These are phyloP conservation scores for Porphyra umbilicalis DNA, from an alignment of 31 red algal species.

Conservation along the genomic window DNA sequence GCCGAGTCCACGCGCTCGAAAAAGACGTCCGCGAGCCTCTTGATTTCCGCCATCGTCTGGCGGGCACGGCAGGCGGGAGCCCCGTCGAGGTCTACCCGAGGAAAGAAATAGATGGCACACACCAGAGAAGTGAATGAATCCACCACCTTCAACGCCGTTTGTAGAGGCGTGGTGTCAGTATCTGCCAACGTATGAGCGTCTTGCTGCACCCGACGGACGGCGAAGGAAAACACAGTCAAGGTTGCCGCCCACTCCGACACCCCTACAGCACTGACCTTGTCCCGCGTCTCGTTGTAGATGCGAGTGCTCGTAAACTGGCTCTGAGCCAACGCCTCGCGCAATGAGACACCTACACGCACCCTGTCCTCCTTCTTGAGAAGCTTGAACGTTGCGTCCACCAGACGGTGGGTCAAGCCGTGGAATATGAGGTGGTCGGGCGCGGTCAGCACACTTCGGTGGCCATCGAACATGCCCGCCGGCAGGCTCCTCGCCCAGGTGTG, in stretches of 20 bases:
- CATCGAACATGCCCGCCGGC: not conserved
- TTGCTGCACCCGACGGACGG: not conserved
- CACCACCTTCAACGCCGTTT: not conserved
- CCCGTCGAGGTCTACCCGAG: not conserved
- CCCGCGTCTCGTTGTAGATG: not conserved
- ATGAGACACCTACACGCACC: not conserved
- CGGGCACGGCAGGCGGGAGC: not conserved
- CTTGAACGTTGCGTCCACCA: not conserved
- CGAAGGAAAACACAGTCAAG: not conserved
- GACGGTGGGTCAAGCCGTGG: not conserved
- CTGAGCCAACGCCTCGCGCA: not conserved
- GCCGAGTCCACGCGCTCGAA: not conserved
- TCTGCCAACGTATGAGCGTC: not conserved
- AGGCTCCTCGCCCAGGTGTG: not conserved
- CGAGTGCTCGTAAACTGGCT: not conserved
- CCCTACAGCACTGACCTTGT: not conserved
- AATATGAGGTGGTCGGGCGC: not conserved
- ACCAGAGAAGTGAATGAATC: not conserved
- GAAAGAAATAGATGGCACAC: not conserved
- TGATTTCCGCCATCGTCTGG: not conserved
- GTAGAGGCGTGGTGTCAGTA: not conserved
- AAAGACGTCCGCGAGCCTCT: not conserved
- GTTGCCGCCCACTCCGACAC: not conserved
- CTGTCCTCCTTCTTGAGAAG: not conserved
- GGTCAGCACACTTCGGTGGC: not conserved